phyloP scores from a whole-genome alignment of 2,329 filamentous ascomycete genomes.

The Epichloe festucae region DNA sequence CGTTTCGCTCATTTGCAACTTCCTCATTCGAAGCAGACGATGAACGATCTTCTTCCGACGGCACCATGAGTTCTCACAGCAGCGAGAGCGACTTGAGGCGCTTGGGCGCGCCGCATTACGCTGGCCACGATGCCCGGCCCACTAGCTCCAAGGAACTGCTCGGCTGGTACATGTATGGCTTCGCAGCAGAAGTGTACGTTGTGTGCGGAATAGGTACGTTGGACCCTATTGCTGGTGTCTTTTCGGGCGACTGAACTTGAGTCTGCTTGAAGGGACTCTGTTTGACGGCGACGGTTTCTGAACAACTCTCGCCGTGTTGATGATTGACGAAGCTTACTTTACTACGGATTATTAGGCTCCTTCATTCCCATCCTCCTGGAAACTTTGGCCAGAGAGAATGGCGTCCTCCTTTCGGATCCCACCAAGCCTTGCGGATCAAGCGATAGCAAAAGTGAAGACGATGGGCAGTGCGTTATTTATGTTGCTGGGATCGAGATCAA shows the following conservation, averaged over 20 bases:
- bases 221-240: too few relatives aligned
- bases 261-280: neutral
- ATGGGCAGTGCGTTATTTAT: slow-evolving; percentile 67
- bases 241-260: neutral
- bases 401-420: slow-evolving; percentile 69
- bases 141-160: slow-evolving; percentile 79
- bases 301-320: slow-evolving; percentile 1
- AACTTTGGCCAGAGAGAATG: slow-evolving; percentile 83
- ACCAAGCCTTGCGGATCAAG: slow-evolving; percentile 60
- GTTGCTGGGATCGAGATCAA: slow-evolving; percentile 80
- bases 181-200: slow-evolving; percentile 92
- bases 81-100: slow-evolving; percentile 24
- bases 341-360: slow-evolving; percentile 43
- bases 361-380: slow-evolving; percentile 96
- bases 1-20: slow-evolving; percentile 41
- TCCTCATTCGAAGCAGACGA: slow-evolving; percentile 58
- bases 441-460: slow-evolving; percentile 37
- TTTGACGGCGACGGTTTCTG: neutral
- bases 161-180: slow-evolving; percentile 94
- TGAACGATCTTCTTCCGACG: slow-evolving; percentile 39
- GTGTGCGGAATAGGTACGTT: slow-evolving; percentile 62
- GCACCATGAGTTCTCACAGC: slow-evolving; percentile 22
- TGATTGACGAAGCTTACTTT: neutral
- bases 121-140: slow-evolving; percentile 74
- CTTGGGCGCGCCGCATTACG: slow-evolving; percentile 42